A percentile compares a stretch with the other conserved stretches of the same genome.
phyloP scores from a whole-genome alignment of 2,329 filamentous ascomycete genomes.

The Microdochium trichocladiopsis region DNA sequence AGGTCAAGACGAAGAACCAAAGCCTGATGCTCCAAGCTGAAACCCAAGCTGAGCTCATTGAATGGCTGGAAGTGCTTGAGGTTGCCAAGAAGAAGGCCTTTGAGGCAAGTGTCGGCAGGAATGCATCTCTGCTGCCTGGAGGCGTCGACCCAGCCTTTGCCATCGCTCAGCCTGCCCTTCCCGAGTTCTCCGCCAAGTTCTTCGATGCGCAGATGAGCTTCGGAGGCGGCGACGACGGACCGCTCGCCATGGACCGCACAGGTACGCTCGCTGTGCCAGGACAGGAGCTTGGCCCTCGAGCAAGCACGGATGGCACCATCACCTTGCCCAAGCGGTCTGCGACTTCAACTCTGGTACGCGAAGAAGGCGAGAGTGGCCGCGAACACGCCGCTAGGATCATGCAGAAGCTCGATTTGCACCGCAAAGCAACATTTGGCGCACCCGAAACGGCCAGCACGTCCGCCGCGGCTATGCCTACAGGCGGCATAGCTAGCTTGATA shows the following conservation, averaged over 20 bases:
- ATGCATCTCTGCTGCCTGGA: slow-evolving; percentile 36
- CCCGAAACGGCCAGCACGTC: slow-evolving; percentile 28
- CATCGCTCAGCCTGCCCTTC: slow-evolving; percentile 79
- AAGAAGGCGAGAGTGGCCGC: slow-evolving; percentile 67
- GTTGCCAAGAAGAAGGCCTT: slow-evolving; percentile 89
- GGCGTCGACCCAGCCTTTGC: slow-evolving; percentile 74
- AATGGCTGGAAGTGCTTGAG: slow-evolving; percentile 92
- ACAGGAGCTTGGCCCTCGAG: slow-evolving; percentile 42
- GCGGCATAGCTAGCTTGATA: slow-evolving; percentile 78
- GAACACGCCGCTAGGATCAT: slow-evolving; percentile 87
- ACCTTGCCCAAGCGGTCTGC: slow-evolving; percentile 45
- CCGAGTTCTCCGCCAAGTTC: slow-evolving; percentile 81
- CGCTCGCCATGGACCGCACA: slow-evolving; percentile 45
- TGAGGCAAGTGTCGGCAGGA: slow-evolving; percentile 58
- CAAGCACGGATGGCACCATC: slow-evolving; percentile 63
- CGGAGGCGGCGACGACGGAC: slow-evolving; percentile 24
- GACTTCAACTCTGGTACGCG: slow-evolving; percentile 43
- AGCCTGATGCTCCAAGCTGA: slow-evolving; percentile 88
- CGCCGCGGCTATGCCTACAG: slow-evolving; percentile 32
- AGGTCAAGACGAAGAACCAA: slow-evolving; percentile 95
- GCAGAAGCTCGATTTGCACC: slow-evolving; percentile 83
- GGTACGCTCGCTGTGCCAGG: slow-evolving; percentile 62
- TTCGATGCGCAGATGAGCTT: slow-evolving; percentile 55
- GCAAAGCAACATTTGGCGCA: slow-evolving; percentile 60
- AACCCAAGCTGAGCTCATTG: slow-evolving; percentile 83